Evolutionary conservation across 768 basidiomycete species (phyloP), one percentile per base, ranked within the genome.

Genomic region (Boletus vermiculosoides): DNA sequence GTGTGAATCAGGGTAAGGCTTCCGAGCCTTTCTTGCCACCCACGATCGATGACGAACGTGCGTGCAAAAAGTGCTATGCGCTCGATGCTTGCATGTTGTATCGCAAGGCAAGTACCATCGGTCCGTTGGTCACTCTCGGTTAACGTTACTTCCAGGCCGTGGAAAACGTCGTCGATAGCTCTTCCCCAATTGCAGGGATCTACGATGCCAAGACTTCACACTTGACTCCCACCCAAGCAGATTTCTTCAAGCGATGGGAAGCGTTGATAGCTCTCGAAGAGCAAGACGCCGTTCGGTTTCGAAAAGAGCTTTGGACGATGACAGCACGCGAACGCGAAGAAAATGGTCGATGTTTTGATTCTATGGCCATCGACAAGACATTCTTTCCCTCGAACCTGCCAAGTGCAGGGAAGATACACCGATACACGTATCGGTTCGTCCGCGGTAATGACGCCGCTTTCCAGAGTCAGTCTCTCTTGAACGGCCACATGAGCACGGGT

Each of bases 241-340:
- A 77, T 1, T 98, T 98, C 72, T 98, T 97, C 78, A 84, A 84
- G 65, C 80, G 83, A 62, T 99, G 97, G 97, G 97, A 99, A 67
- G 74, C 78, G 3, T 79, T 98, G 16, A 78, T 98, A 54, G 79
- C 92, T 2, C 67, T 86, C 5, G 97, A 99, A 70, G 97, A 98
- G 68, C 86, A 88, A 55, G 95, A 97, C 61, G 76, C 90, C 15
- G 74, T 87, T 11, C 81, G 90, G 20, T 94, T 92, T 75, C 85
- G 85, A 68, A 91, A 90, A 61, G 95, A 99, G 64, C 77, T 98
- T 10, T 99, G 97, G 97, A 94, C 91, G 0, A 83, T 96, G 80
- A 81, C 82, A 7, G 92, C 93, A 0, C 75, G 71, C 18, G 87
- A 94, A 64, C 80, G 97, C 54, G 91, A 94, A 71, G 80, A 75